Evolutionary conservation across 164 flowering plant genomes (phyloP), one percentile per base, ranked within the genome.

Genomic region (Piper betle): DNA sequence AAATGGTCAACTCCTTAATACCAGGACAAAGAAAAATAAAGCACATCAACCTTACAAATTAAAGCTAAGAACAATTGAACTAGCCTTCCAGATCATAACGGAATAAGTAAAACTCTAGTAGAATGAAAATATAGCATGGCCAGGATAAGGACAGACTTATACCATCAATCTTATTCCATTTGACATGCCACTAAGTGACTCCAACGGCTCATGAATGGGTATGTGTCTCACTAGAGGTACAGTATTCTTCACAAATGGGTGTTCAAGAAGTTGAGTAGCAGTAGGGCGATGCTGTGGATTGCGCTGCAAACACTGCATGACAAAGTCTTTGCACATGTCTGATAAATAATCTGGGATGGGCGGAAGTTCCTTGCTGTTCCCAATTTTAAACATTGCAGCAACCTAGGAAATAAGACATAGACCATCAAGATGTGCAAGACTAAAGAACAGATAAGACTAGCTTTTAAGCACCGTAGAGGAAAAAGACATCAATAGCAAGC

Each of bases 341-440:
- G 97, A 87, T 52, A 92, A 83, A 67, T 83, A 67, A 67, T 89
- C 88, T 33, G 98, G 98, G 69, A 93, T 93, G 18, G 71, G 70
- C 6, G 98, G 98, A 56, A 90, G 89, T 61, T 93, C 98, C 73
- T 84, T 87, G 62, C 97, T 86, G 52, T 92, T 92, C 62, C 96
- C 98, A 74, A 89, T 84, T 75, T 92, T 92, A 71, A 92, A 92
- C 87, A 92, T 81, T 17, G 92, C 92, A 69, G 96, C 85, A 74
- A 88, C 83, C 96, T 88, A 63, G 50, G 62, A 39, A 50, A 61
- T 54, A 71, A 20, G 74, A 67, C 53, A 73, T 15, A 60, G 53
- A 59, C 63, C 37, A 65, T 53, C 64, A 68, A 59, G 19, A 65
- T 39, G 59, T 6, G 1, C 57, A 56, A 18, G 3, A 25, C 33